Evolutionary conservation across 768 basidiomycete genomes (phyloP).

Genomic region (Naganishia antarctica): DNA sequence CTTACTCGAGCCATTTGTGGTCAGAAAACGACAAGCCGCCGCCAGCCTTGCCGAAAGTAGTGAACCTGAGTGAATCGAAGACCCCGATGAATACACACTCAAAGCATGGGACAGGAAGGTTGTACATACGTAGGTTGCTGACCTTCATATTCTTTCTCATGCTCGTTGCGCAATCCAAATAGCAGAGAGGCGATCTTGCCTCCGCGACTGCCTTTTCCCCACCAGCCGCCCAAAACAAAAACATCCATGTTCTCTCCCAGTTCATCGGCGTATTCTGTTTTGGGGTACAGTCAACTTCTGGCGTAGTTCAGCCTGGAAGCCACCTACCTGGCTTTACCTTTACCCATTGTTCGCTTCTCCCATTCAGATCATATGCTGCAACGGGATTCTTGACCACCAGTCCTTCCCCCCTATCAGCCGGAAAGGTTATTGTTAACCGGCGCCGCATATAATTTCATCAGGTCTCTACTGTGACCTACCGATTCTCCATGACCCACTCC

Average conservation of each 20-base stretch:
- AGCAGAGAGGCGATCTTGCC: constrained; percentile 86
- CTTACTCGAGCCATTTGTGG: constrained; percentile 68
- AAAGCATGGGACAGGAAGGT: background rate
- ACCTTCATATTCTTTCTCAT: constrained; percentile 54
- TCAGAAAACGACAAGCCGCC: constrained; percentile 80
- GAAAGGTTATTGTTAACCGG: background rate
- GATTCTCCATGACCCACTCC: constrained; percentile 73
- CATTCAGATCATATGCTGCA: constrained; percentile 76
- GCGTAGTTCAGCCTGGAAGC: background rate
- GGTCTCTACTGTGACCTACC: constrained; percentile 40
- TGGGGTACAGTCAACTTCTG: background rate
- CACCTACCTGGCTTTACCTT: constrained; percentile 59
- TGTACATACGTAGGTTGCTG: constrained; percentile 60
- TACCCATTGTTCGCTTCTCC: constrained; percentile 85
- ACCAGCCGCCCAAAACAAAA: constrained; percentile 82
- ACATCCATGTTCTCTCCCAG: constrained; percentile 69
- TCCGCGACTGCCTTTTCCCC: constrained; percentile 76
- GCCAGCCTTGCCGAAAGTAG: constrained; percentile 82
- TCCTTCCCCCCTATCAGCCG: constrained; percentile 69
- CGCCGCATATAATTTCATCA: background rate
- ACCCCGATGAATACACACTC: background rate
- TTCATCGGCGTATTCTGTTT: constrained; percentile 45
- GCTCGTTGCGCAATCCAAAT: constrained; percentile 79
- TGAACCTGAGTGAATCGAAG: constrained; percentile 59
- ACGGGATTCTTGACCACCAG: constrained; percentile 82